Evolutionary conservation across 257 asterid genomes (phyloP), one percentile per base, ranked within the genome.

Genomic region (Plectranthus barbatus): DNA sequence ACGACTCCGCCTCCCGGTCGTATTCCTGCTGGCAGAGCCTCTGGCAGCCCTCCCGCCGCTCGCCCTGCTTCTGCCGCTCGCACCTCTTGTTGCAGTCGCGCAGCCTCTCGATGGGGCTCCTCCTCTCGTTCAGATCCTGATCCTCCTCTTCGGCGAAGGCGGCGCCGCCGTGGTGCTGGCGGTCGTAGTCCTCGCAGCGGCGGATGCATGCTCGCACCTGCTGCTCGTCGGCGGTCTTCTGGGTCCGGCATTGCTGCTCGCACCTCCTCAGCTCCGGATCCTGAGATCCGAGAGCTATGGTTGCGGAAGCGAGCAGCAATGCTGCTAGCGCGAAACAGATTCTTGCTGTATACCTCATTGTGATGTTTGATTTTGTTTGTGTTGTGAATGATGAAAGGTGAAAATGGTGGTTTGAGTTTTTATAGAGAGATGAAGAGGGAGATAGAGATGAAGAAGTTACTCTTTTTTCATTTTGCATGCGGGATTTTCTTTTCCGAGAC

Each of bases 251-350:
- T 17, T 70, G 72, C 17, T 68, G 72, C 48, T 54, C 49, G 79
- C 88, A 77, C 67, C 21, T 54, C 67, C 41, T 3, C 37, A 69
- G 54, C 52, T 77, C 77, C 1, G 83, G 84, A 44, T 80, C 86
- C 4, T 47, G 23, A 6, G 3, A 1, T 26, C 66, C 74, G 3
- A 55, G 49, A 19, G 76, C 60, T 0, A 69, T 3, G n/a, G 48
- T 9, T 3, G 72, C 70, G 7, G 66, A 65, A 6, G 68, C 76
- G 9, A 84, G 71, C 12, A 82, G 18, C 55, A 85, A 4, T 0
- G 76, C 60, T 23, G 65, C 7, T 9, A 71, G 48, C 5, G 71
- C 5, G 0, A 62, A 39, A 46, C 69, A 64, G 7, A 51, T 19
- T 10, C 40, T 65, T 2, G 17, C 26, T 60, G n/a, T 60, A 0